phyloP scores from a whole-genome alignment of 208 protist genomes.

The Trypanosoma boissoni region DNA sequence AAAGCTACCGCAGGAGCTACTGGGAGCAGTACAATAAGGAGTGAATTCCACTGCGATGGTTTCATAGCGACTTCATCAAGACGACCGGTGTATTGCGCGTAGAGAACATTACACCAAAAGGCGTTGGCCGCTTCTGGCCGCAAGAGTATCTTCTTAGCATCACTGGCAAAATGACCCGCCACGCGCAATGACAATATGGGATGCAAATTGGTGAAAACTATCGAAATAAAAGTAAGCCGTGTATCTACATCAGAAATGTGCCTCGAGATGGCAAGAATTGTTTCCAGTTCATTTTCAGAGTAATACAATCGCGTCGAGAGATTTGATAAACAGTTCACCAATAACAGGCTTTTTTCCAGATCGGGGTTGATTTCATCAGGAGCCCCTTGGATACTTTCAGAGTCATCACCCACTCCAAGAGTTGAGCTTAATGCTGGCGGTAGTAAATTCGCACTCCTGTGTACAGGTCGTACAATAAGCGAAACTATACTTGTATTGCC shows the following conservation, averaged over 20 bases:
- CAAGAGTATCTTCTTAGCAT: slow-evolving; percentile 41
- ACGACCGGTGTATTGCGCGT: slow-evolving; percentile 55
- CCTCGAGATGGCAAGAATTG: slow-evolving; percentile 42
- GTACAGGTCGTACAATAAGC: slow-evolving; percentile 25
- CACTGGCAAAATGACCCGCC: slow-evolving; percentile 44
- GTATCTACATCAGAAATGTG: slow-evolving; percentile 36
- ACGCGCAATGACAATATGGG: slow-evolving; percentile 65
- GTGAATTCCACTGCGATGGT: slow-evolving; percentile 49
- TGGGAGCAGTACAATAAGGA: slow-evolving; percentile 67
- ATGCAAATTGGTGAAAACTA: slow-evolving; percentile 76
- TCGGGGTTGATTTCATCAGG: not conserved
- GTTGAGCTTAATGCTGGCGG: not conserved
- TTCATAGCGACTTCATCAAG: slow-evolving; percentile 45
- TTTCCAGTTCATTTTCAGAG: slow-evolving; percentile 46
- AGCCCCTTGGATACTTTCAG: too few species aligned
- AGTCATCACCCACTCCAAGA: too few species aligned
- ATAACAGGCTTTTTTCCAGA: slow-evolving; percentile 7
- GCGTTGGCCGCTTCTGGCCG: slow-evolving; percentile 54
- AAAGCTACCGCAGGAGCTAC: slow-evolving; percentile 62
- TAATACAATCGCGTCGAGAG: slow-evolving; percentile 74
- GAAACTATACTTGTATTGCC: slow-evolving; percentile 51
- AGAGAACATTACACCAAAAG: slow-evolving; percentile 81
- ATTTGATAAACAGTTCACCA: slow-evolving; percentile 25
- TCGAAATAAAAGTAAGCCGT: slow-evolving; percentile 43
- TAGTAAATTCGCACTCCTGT: not conserved